These are phyloP conservation scores for Baudoinia panamericana DNA, from an alignment of 495 filamentous ascomycete species.

Conservation along the genomic window DNA sequence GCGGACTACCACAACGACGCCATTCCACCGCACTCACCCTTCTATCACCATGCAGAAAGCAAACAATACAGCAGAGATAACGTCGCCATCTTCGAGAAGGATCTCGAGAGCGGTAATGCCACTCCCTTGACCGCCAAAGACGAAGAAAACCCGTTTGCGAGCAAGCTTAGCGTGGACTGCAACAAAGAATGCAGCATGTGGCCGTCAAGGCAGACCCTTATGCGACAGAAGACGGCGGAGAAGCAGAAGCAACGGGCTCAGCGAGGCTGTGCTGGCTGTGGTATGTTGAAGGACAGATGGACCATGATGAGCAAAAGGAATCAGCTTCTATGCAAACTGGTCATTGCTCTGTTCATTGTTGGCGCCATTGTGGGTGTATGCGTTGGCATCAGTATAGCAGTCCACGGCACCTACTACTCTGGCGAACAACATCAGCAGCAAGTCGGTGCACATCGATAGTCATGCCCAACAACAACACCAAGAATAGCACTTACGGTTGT, in stretches of 20 bases:
- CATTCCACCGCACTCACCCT: constrained; percentile 38
- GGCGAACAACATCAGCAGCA: too few species aligned
- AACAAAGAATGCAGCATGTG: constrained; percentile 34
- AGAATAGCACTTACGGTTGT: too few species aligned
- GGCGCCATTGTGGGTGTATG: constrained; percentile 48
- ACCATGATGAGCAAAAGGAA: constrained; percentile 37
- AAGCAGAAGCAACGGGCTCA: constrained; percentile 22
- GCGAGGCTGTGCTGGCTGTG: constrained; percentile 6
- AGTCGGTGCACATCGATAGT: too few species aligned
- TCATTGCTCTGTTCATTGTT: constrained; percentile 44
- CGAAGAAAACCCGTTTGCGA: constrained; percentile 13
- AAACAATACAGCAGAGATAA: constrained; percentile 24
- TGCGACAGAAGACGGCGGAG: constrained; percentile 21
- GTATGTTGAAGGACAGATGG: constrained; percentile 26
- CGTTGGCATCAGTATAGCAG: constrained; percentile 47
- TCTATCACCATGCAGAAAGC: constrained; percentile 40
- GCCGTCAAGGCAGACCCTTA: constrained; percentile 30
- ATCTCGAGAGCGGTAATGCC: constrained; percentile 25
- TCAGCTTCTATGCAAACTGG: constrained; percentile 38
- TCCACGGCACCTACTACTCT: constrained; percentile 23
- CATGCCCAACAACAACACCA: too few species aligned
- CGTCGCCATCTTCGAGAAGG: constrained; percentile 22
- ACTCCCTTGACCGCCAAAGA: constrained; percentile 3
- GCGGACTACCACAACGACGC: background rate
- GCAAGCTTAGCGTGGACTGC: constrained; percentile 26